Evolutionary conservation across 805 yeast genomes (phyloP), one percentile per base, ranked within the genome.

Genomic region (Candida maesae): DNA sequence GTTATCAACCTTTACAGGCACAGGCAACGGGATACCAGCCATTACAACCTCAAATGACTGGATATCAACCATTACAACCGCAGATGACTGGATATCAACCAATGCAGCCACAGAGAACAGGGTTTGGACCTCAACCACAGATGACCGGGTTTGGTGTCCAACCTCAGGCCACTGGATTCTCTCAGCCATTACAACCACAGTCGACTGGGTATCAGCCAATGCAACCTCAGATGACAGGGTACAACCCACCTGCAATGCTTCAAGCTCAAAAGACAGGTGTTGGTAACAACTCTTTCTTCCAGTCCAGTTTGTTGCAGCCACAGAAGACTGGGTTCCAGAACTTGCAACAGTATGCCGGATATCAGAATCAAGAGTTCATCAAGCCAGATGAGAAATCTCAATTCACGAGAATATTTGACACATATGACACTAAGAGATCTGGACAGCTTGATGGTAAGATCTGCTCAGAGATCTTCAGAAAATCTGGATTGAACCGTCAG

Each of bases 401-500:
- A 43, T 91, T 90, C 65, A 95, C 85, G 55, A 85, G 82, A 36
- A 86, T 91, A 44, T 91, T 93, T 66, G 75, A 73, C 41, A 89
- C 93, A 30, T 91, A 95, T 88, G 97, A 90, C 56, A 67, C 78
- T 13, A 56, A 68, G 30, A 73, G 73, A 35, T 66, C 67, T 33
- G 98, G 98, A 0, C 77, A 64, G 48, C 70, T 91, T 45, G 83
- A 80, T 42, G 95, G 96, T 13, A 76, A 77, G 19, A 78, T 81
- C 11, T 96, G 96, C 2, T 85, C 91, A 38, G 78, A 78, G 42
- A 81, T 93, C 35, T 89, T 93, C 61, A 81, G 93, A 41, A 91
- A 93, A 65, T 84, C 95, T 16, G 98, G 98, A 2, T 75, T 93
- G 51, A 73, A 81, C 41, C 79, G 96, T 61, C 71, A 79, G 5